These are phyloP conservation scores for Colletotrichum sp. DNA, from an alignment of 2,329 filamentous ascomycete species.

Conservation along the genomic window DNA sequence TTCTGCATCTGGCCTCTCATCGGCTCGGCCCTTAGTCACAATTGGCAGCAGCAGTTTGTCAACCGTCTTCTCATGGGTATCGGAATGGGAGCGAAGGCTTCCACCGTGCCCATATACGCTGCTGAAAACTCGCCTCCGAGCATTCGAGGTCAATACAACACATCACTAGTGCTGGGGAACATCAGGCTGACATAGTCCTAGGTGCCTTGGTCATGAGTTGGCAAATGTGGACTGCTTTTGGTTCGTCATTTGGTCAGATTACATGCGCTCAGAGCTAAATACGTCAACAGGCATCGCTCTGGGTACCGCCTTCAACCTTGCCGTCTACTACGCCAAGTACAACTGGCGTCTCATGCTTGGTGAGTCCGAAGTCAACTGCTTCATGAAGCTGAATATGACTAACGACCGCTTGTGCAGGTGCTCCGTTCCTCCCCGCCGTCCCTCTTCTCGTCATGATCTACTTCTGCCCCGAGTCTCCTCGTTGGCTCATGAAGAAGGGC, in stretches of 20 bases:
- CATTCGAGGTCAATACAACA: conserved; percentile 58
- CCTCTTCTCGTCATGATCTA: conserved; percentile 65
- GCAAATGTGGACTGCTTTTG: conserved; percentile 65
- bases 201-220: conserved; percentile 9
- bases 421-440: conserved; percentile 46
- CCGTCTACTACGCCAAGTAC: conserved; percentile 29
- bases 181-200: conserved; percentile 33
- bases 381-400: background rate
- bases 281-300: conserved; percentile 45
- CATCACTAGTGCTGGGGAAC: too few relatives aligned
- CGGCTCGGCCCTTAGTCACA: conserved; percentile 67
- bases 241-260: background rate
- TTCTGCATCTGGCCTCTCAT: conserved; percentile 66
- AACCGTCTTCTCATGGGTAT: conserved; percentile 73
- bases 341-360: conserved; percentile 43
- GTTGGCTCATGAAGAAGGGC: conserved; percentile 72
- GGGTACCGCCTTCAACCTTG: conserved; percentile 65
- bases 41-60: conserved; percentile 71
- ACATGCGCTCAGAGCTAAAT: background rate
- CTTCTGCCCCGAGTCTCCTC: conserved; percentile 69
- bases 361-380: background rate
- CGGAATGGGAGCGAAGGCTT: conserved; percentile 71
- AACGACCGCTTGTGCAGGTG: background rate
- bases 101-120: conserved; percentile 74
- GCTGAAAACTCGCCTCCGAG: conserved; percentile 73